Base-by-base conservation (phyloP, 306 rosid species). In the Gleditsia sinensis region DNA sequence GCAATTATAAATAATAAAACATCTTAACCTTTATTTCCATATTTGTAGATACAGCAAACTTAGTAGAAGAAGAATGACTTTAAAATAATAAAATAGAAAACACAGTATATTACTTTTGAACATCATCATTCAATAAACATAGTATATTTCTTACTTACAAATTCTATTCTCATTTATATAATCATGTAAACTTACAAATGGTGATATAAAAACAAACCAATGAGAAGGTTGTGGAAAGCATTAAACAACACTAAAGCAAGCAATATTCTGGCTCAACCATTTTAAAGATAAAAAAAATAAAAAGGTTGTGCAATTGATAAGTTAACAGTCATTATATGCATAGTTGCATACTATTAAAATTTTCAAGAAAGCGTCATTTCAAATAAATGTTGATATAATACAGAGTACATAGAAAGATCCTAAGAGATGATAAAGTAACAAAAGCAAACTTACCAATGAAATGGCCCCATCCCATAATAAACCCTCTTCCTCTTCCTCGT, bases 391-490 rank as follows among this genome's bases (percentile, higher is more conserved):
- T 49, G 46, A 43, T 21, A 32, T 1, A 16, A 16, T 48, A 64
- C 23, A 14, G 23, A 33, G 57, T 48, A 64, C 23, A 14, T n/a
- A 33, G 57, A 59, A 36, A 67, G 40, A 53, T 28, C 34, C 28
- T 45, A 25, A 28, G 40, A 69, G 55, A 67, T 79, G 60, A 67
- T 12, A 66, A 37, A 48, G 17, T 57, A 74, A 40, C 8, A 37
- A 24, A 19, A 40, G 62, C n/a, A 55, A 72, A 69, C 78, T 43
- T 80, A 92, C 98, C 67, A 0, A 39, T 21, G 59, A 78, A 80
- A 70, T 59, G 69, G 70, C 28, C 57, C 69, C 83, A 53, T 81
- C 65, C 28, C 62, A 54, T 9, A 20, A 36, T 65, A 73, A 60
- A 50, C 50, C 48, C 67, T 75, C 83, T 67, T 84, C 48, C 67